These are phyloP conservation scores for Melampsora americana DNA, from an alignment of 1,284 basidiomycete genomes.

Conservation along the genomic window DNA sequence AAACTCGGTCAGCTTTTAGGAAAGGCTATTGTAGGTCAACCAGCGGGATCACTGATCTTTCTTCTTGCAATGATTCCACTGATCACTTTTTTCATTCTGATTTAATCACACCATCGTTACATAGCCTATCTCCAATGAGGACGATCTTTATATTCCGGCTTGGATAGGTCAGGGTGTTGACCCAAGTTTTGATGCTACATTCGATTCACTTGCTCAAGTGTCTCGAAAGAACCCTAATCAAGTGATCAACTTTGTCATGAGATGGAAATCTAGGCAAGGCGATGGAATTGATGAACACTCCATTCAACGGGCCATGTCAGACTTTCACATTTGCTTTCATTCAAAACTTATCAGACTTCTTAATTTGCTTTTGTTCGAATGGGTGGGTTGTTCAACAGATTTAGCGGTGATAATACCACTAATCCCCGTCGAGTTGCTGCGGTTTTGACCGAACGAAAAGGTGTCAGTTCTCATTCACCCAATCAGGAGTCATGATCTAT, in stretches of 20 bases:
- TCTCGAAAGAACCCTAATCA: constrained; percentile 77
- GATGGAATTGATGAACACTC: constrained; percentile 64
- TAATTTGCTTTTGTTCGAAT: no score
- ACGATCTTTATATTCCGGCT: constrained; percentile 50
- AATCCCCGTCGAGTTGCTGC: constrained; percentile 53
- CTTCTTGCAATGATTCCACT: not conserved
- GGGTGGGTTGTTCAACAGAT: constrained; percentile 12
- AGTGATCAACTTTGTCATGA: constrained; percentile 79
- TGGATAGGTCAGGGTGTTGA: constrained; percentile 71
- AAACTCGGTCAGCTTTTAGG: constrained; percentile 43
- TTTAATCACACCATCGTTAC: no score
- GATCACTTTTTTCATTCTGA: not conserved
- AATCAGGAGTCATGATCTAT: not conserved
- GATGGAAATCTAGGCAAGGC: constrained; percentile 76
- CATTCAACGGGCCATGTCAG: constrained; percentile 56
- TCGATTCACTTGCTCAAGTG: constrained; percentile 78
- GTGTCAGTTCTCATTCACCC: constrained; percentile 51
- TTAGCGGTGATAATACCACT: constrained; percentile 9
- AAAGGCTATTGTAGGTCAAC: constrained; percentile 43
- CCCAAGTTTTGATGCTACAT: constrained; percentile 71
- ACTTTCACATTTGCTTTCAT: constrained; percentile 49
- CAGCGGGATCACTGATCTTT: not conserved
- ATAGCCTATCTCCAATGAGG: constrained; percentile 40
- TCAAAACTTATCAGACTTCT: constrained; percentile 30
- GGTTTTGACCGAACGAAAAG: constrained; percentile 70